A percentile compares a stretch with the other conserved stretches of the same genome.
Evolutionary conservation across 2,329 filamentous ascomycete species (phyloP).

Genomic region (Aspergillus thermomutatus): DNA sequence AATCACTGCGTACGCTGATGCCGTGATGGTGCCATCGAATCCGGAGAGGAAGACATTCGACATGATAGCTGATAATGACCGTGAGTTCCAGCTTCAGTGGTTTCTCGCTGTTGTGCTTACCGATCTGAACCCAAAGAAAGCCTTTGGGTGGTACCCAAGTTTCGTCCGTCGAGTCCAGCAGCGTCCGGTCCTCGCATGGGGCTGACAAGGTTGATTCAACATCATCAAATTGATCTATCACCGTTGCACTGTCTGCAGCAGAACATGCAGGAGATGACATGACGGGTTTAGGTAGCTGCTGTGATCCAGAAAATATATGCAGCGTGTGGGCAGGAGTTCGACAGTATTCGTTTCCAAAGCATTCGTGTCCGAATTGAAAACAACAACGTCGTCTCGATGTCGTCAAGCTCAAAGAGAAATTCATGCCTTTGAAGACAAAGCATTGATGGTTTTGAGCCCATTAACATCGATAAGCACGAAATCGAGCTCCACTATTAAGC

Average conservation of each 20-base stretch:
- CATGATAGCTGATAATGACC: conserved; percentile 51
- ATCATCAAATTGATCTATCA: neutral
- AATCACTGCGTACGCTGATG: conserved; percentile 42
- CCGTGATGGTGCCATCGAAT: conserved; percentile 45
- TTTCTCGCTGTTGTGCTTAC: conserved; percentile 19
- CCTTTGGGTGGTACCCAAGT: conserved; percentile 50
- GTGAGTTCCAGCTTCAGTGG: neutral
- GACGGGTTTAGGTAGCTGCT: neutral
- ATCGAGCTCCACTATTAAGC: neutral
- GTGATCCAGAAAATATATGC: neutral
- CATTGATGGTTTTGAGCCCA: neutral
- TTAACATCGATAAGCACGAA: neutral
- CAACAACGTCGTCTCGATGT: neutral
- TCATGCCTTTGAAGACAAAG: neutral
- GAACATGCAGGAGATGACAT: neutral
- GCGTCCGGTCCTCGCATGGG: conserved; percentile 22
- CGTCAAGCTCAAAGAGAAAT: neutral
- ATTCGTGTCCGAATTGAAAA: neutral
- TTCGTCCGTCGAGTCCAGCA: conserved; percentile 15
- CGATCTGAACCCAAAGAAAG: conserved; percentile 59
- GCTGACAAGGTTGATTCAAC: conserved; percentile 5
- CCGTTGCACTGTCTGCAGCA: neutral
- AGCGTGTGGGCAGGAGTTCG: neutral
- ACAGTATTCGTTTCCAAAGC: neutral
- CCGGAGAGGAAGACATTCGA: conserved; percentile 63